Conservation (phyloP, 768 basidiomycete genomes). For the Podaxis sp. region DNA sequence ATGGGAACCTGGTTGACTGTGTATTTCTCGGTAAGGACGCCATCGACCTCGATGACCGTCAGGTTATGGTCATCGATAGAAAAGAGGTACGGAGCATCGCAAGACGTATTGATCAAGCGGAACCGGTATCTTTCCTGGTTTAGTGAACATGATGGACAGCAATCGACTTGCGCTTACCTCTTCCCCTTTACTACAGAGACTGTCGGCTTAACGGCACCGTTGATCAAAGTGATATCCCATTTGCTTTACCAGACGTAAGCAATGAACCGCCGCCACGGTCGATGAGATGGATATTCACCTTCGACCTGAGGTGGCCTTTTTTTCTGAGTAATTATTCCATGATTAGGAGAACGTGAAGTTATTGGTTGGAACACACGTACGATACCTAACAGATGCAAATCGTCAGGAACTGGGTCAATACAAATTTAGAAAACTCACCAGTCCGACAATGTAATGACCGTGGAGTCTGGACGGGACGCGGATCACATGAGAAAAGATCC, state of each 20-base stretch:
- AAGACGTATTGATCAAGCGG: slow-evolving; percentile 35
- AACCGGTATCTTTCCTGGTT: slow-evolving; percentile 37
- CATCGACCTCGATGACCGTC: slow-evolving; percentile 49
- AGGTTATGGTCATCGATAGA: slow-evolving; percentile 40
- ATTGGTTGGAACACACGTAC: background rate
- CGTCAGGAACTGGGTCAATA: background rate
- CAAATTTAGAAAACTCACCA: slow-evolving; percentile 15
- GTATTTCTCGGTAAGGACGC: slow-evolving; percentile 15
- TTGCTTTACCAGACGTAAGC: slow-evolving; percentile 18
- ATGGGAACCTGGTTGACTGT: background rate
- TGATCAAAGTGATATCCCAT: slow-evolving; percentile 14
- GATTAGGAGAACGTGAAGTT: background rate
- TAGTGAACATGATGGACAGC: slow-evolving; percentile 24
- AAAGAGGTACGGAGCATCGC: slow-evolving; percentile 38
- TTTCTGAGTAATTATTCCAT: background rate
- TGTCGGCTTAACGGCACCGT: slow-evolving; percentile 11
- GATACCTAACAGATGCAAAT: slow-evolving; percentile 9
- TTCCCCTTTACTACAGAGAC: background rate
- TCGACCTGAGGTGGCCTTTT: background rate
- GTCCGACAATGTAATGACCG: slow-evolving; percentile 27
- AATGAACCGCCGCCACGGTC: slow-evolving; percentile 42
- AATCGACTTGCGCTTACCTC: background rate
- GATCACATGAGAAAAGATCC: slow-evolving; percentile 24
- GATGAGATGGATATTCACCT: slow-evolving; percentile 12
- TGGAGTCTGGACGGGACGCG: slow-evolving; percentile 14